Evolutionary conservation across 192 early-diverging fungal genomes (phyloP).

Genomic region (Coemansia sp.): DNA sequence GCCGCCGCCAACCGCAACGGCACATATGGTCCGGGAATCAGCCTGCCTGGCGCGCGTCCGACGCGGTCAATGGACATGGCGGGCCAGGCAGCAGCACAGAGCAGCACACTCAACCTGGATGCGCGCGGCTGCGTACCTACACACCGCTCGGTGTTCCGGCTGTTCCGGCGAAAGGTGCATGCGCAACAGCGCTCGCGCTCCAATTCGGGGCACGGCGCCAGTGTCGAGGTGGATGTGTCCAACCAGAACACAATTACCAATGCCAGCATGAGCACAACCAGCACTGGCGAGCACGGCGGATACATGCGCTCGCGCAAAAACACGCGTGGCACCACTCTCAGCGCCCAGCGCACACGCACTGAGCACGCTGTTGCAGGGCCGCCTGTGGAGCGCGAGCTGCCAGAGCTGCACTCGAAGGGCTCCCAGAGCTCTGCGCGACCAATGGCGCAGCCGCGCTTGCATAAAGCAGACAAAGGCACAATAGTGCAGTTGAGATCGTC

Average conservation of each 20-base stretch:
- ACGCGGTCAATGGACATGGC: slow-evolving; percentile 14
- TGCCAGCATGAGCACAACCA: slow-evolving; percentile 24
- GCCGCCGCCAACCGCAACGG: slow-evolving; percentile 8
- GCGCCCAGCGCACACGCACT: slow-evolving; percentile 48
- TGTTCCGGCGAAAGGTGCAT: slow-evolving; percentile 35
- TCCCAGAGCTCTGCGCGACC: slow-evolving; percentile 12
- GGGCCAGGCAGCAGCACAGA: not conserved
- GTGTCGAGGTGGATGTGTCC: not conserved
- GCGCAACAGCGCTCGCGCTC: slow-evolving; percentile 17
- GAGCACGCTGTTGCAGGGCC: slow-evolving; percentile 45
- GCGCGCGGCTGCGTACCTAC: slow-evolving; percentile 42
- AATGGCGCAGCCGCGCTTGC: slow-evolving; percentile 32
- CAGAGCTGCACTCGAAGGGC: slow-evolving; percentile 2
- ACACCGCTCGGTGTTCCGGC: slow-evolving; percentile 41
- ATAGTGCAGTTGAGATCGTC: slow-evolving; percentile 55
- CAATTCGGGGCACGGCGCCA: not conserved
- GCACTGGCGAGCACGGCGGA: slow-evolving; percentile 38
- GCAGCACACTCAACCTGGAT: slow-evolving; percentile 16
- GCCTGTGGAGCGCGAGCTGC: slow-evolving; percentile 5
- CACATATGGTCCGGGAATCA: slow-evolving; percentile 23
- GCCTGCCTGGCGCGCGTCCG: slow-evolving; percentile 3
- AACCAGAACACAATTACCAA: slow-evolving; percentile 20
- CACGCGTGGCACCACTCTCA: slow-evolving; percentile 44
- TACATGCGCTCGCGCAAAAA: slow-evolving; percentile 44
- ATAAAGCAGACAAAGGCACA: slow-evolving; percentile 49